phyloP scores from a whole-genome alignment of 768 basidiomycete genomes.

The Strobilomyces confusus region DNA sequence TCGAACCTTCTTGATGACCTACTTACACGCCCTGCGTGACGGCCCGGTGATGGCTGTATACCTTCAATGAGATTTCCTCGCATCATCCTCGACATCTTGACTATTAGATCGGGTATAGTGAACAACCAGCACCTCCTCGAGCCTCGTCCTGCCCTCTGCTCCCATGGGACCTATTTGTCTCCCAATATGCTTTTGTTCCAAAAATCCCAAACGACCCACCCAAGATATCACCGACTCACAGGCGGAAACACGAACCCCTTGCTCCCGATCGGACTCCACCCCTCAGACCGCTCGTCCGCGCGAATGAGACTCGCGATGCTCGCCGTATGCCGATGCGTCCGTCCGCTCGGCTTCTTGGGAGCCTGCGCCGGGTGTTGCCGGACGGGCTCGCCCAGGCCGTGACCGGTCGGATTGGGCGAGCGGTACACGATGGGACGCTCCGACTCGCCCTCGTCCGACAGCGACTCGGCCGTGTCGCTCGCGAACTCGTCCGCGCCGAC shows the following conservation, averaged over 20 bases:
- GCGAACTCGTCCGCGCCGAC: slow-evolving; percentile 31
- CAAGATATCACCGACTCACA: slow-evolving; percentile 19
- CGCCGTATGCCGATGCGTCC: slow-evolving; percentile 72
- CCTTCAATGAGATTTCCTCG: too few relatives aligned
- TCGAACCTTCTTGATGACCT: too few relatives aligned
- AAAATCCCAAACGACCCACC: background rate
- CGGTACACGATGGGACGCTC: slow-evolving; percentile 52
- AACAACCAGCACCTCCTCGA: background rate
- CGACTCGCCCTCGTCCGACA: slow-evolving; percentile 2
- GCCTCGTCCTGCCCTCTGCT: background rate
- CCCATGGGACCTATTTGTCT: too few relatives aligned
- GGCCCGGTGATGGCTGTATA: too few relatives aligned
- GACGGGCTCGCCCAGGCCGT: background rate
- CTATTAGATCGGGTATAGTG: slow-evolving; percentile 11
- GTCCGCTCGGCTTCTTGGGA: slow-evolving; percentile 23
- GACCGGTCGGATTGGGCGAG: slow-evolving; percentile 48
- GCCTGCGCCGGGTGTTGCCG: slow-evolving; percentile 6
- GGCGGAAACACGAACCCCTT: slow-evolving; percentile 51
- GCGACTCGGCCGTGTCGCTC: slow-evolving; percentile 38
- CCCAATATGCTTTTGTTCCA: too few relatives aligned
- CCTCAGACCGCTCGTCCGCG: slow-evolving; percentile 71
- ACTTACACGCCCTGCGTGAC: too few relatives aligned
- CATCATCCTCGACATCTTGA: background rate
- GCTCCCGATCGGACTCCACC: slow-evolving; percentile 71
- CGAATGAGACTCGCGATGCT: slow-evolving; percentile 81